Percentiles rank a stretch among this genome's conserved stretches.
Evolutionary conservation across 352 stramenopile species (phyloP).

Genomic region (Phytophthora aleatoria): DNA sequence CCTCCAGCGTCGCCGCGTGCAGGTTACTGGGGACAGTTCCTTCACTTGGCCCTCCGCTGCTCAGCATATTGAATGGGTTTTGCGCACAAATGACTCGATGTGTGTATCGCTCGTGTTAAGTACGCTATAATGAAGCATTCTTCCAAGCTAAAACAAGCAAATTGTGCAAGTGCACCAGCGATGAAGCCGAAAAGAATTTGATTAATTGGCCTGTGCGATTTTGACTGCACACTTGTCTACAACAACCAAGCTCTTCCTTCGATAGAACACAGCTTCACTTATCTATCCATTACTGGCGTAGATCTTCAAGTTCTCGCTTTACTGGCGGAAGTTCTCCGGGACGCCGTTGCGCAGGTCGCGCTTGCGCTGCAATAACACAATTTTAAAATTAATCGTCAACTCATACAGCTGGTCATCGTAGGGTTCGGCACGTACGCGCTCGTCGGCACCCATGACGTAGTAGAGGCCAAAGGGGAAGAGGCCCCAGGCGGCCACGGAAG

Average conservation of each 20-base stretch:
- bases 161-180: not conserved
- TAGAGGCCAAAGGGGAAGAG: slow-evolving; percentile 66
- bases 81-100: not conserved
- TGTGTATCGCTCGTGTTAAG: slow-evolving; percentile 18
- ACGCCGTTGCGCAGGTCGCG: slow-evolving; percentile 52
- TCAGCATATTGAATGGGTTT: not conserved
- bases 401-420: not conserved
- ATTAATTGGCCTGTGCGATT: slow-evolving; percentile 10
- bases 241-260: not conserved
- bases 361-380: slow-evolving; percentile 31
- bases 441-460: slow-evolving; percentile 58
- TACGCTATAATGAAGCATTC: slow-evolving; percentile 8
- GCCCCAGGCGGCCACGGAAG: slow-evolving; percentile 51
- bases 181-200: slow-evolving; percentile 3
- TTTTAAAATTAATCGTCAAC: slow-evolving; percentile 1
- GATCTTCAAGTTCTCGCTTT: slow-evolving; percentile 20
- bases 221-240: slow-evolving; percentile 6
- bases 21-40: not conserved
- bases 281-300: slow-evolving; percentile 7
- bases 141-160: too few species aligned
- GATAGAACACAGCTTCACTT: not conserved
- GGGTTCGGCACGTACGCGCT: slow-evolving; percentile 58
- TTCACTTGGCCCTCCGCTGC: not conserved
- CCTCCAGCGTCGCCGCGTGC: slow-evolving; percentile 36
- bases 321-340: slow-evolving; percentile 64